Conservation (phyloP, 805 yeast species). For the Myxozyma geophila region DNA sequence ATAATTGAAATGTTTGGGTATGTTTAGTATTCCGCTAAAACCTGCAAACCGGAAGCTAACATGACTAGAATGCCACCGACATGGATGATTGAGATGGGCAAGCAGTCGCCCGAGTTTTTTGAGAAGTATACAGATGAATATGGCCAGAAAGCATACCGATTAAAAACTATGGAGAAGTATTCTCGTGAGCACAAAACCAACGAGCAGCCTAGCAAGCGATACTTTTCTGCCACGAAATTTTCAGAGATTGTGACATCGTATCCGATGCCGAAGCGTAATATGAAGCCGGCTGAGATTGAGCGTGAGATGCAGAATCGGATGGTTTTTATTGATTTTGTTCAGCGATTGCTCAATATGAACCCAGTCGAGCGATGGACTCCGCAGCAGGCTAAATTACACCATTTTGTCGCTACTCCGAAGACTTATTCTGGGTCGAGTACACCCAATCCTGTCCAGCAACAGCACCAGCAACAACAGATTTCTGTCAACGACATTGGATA, state of each 20-base stretch:
- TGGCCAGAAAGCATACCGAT: slow-evolving; percentile 47
- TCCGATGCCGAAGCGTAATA: slow-evolving; percentile 50
- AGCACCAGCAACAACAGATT: slow-evolving; percentile 17
- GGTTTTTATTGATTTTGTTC: slow-evolving; percentile 74
- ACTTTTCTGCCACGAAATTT: slow-evolving; percentile 68
- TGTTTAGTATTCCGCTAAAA: slow-evolving; percentile 32
- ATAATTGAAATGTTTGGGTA: slow-evolving; percentile 78
- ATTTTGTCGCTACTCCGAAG: slow-evolving; percentile 61
- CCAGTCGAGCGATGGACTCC: slow-evolving; percentile 98
- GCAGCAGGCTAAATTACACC: slow-evolving; percentile 90
- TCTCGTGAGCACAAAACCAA: slow-evolving; percentile 49
- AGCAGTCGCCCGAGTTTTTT: slow-evolving; percentile 73
- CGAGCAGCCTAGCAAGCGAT: slow-evolving; percentile 84
- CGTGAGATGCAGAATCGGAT: slow-evolving; percentile 71
- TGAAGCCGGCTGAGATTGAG: slow-evolving; percentile 55
- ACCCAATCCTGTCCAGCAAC: slow-evolving; percentile 11
- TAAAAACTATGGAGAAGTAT: slow-evolving; percentile 59
- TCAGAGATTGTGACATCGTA: slow-evolving; percentile 78
- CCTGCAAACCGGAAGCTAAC: background rate
- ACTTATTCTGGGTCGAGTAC: background rate
- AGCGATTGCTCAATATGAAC: slow-evolving; percentile 77
- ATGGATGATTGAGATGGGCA: slow-evolving; percentile 97
- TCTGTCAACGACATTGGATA: background rate
- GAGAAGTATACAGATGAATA: slow-evolving; percentile 51
- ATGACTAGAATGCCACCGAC: slow-evolving; percentile 64